phyloP scores from a whole-genome alignment of 495 filamentous ascomycete species.

The Tuber umbilicatum region DNA sequence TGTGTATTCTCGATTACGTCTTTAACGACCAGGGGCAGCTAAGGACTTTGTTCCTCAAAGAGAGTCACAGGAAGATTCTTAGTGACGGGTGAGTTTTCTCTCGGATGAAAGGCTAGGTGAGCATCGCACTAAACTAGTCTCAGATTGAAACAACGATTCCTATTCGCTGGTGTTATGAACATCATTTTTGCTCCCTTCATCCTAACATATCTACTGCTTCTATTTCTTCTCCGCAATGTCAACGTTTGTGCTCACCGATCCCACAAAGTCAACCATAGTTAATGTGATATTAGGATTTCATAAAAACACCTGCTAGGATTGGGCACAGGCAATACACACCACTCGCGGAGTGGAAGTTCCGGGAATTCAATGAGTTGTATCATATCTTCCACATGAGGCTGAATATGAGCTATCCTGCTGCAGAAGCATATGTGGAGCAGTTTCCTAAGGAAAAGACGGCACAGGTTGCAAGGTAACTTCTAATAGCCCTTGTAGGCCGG shows the following conservation, averaged over 20 bases:
- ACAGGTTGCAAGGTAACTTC: conserved; percentile 54
- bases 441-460: conserved; percentile 93
- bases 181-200: conserved; percentile 77
- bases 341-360: conserved; percentile 94
- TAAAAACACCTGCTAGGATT: conserved; percentile 78
- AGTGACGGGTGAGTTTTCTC: conserved; percentile 52
- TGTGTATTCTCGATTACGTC: conserved; percentile 85
- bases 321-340: conserved; percentile 84
- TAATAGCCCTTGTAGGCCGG: not conserved
- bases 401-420: conserved; percentile 92
- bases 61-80: conserved; percentile 67
- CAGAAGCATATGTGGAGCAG: conserved; percentile 85
- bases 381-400: conserved; percentile 83
- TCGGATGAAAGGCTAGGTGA: not conserved
- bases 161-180: conserved; percentile 77
- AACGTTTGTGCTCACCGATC: conserved; percentile 52
- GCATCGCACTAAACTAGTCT: conserved; percentile 12
- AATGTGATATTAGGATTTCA: conserved; percentile 61
- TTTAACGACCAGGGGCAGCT: conserved; percentile 85
- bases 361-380: conserved; percentile 93
- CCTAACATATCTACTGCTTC: conserved; percentile 69
- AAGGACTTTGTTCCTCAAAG: conserved; percentile 71
- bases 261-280: not conserved
- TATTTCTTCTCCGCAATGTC: conserved; percentile 89
- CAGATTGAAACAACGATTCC: conserved; percentile 64